phyloP scores from a whole-genome alignment of 345 rosid genomes.

The Linum trigynum region DNA sequence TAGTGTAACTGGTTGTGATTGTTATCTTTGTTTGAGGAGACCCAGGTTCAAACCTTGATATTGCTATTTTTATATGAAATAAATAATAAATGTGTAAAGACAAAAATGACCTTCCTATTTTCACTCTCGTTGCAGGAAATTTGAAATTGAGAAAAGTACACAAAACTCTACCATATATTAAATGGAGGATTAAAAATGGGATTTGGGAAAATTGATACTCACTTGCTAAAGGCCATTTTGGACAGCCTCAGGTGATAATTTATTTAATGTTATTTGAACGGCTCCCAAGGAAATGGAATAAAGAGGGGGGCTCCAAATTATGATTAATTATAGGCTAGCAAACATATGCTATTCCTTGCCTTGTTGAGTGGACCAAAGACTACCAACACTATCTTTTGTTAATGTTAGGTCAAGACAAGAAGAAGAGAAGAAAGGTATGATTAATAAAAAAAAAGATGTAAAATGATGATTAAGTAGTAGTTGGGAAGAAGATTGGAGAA shows the following conservation, averaged over 20 bases:
- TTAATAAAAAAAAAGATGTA: too few species aligned
- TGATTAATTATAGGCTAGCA: not conserved
- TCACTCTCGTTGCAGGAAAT: too few species aligned
- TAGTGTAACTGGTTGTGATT: too few species aligned
- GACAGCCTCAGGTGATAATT: not conserved
- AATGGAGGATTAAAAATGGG: not conserved
- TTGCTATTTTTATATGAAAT: too few species aligned
- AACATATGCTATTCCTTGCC: not conserved
- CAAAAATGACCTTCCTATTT: too few species aligned
- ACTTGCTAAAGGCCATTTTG: not conserved
- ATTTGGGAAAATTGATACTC: not conserved
- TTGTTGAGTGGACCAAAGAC: conserved; percentile 4
- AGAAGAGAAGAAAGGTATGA: not conserved
- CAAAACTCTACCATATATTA: too few species aligned
- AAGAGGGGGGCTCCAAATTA: not conserved
- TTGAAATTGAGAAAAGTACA: too few species aligned
- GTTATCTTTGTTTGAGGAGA: too few species aligned
- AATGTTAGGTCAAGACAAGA: conserved; percentile 21
- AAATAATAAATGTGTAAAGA: too few species aligned
- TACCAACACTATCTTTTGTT: conserved; percentile 6
- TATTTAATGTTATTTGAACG: conserved; percentile 14
- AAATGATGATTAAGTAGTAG: not conserved
- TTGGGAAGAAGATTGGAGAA: not conserved
- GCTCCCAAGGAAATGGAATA: conserved; percentile 31
- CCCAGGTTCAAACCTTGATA: too few species aligned